phyloP scores from a whole-genome alignment of 495 filamentous ascomycete species.

The Penicillium arizonense region DNA sequence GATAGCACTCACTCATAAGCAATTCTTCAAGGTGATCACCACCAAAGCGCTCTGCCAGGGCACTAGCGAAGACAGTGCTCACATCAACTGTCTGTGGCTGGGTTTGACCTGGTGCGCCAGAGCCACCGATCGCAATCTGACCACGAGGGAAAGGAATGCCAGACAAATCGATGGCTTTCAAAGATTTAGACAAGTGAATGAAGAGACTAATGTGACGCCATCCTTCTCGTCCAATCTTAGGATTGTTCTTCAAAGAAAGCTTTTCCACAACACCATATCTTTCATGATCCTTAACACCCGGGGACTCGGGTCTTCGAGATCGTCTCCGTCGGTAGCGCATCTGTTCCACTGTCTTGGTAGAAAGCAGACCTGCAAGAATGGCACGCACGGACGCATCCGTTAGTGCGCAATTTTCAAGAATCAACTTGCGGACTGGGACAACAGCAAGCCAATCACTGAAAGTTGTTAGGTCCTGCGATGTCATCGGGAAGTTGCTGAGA shows the following conservation, averaged over 20 bases:
- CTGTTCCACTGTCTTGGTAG: conserved; percentile 66
- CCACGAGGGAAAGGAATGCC: conserved; percentile 74
- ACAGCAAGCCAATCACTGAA: conserved; percentile 92
- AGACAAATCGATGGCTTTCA: conserved; percentile 84
- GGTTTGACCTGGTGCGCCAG: neutral
- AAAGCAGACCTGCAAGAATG: conserved; percentile 81
- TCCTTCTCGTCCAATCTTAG: conserved; percentile 77
- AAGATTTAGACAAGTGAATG: conserved; percentile 79
- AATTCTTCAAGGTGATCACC: conserved; percentile 79
- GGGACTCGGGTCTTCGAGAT: conserved; percentile 21
- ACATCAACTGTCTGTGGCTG: conserved; percentile 39
- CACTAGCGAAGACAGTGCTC: conserved; percentile 64
- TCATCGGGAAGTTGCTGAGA: conserved; percentile 79
- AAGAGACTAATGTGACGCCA: conserved; percentile 93
- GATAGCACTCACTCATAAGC: conserved; percentile 74
- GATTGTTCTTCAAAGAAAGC: conserved; percentile 84
- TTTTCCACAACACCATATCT: conserved; percentile 76
- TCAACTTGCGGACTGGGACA: conserved; percentile 81
- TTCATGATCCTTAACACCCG: conserved; percentile 32
- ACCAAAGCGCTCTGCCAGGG: conserved; percentile 71
- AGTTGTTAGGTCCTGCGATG: conserved; percentile 76
- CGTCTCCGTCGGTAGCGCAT: conserved; percentile 45
- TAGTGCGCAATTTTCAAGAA: conserved; percentile 82
- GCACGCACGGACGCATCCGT: conserved; percentile 83
- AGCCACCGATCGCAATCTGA: conserved; percentile 18